Base-by-base conservation (phyloP, 2,329 filamentous ascomycete species). In the Periconia sp. region DNA sequence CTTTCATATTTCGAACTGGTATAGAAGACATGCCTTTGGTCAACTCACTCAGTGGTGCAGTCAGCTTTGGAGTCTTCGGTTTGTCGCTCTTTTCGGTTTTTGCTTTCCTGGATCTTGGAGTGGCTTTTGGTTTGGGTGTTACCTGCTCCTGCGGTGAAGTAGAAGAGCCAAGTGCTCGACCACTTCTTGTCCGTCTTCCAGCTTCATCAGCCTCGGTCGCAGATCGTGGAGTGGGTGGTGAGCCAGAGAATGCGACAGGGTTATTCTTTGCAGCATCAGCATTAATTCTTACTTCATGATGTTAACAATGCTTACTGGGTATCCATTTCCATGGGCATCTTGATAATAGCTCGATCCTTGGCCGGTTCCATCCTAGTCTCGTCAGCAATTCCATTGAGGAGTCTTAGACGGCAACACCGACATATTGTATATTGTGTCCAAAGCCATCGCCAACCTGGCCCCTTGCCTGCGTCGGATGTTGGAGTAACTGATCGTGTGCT, bases 1-100 rank as follows among this genome's bases (percentile, higher is more conserved):
- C 79, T 49, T 88, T 85, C 76, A 97, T 96, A 72, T 97, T 88
- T 47, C 84, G 83, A 46, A 95, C 79, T 0, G 84, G 82, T 40
- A 91, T 80, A 50, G 81, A 70, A 17, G 79, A 79, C 57, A 84
- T 80, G 49, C 87, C 81, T 60, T 81, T 83, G 6, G 89, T 90
- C 59, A 93, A 72, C 57, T 86, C 81, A 65, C 89, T 92, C 52
- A 95, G 77, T 0, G 91, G 88, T 50, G 81, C 82, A 3, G 82
- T 82, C 35, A 93, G 76, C 57, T 81, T 82, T 2, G 82, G 81
- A 18, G 79, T 76, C 66, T 74, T 74, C 51, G 74, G 70, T 66
- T 75, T 79, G 45, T 76, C 75, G 42, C 69, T 65, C 60, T 77
- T 81, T 57, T 66, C 68, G 33, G 70, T 73, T 64, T 75, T 78